Conservation (phyloP, 2,329 filamentous ascomycete species). For the Orbilia oligospora region DNA sequence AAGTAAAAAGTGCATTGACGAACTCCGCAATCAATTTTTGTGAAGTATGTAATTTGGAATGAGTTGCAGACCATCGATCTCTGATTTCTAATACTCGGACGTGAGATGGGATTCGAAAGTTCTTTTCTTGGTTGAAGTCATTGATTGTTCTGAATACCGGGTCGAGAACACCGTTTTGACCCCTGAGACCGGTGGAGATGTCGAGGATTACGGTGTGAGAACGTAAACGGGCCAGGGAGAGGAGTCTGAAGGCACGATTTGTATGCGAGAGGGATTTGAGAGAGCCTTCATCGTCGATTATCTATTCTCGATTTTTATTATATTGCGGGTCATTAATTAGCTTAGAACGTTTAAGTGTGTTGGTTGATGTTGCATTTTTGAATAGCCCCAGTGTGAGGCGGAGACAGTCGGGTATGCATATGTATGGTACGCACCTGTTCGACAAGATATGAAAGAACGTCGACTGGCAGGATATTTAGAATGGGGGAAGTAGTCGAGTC, state of each 20-base stretch:
- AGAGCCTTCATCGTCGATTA: conserved; percentile 44
- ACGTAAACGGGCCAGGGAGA: conserved; percentile 34
- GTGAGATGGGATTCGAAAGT: conserved; percentile 12
- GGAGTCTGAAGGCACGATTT: conserved; percentile 19
- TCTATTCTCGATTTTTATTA: too few relatives aligned
- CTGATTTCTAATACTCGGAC: conserved; percentile 47
- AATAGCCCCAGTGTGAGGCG: background rate
- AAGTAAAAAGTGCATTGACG: conserved; percentile 16
- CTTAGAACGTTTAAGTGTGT: conserved; percentile 8
- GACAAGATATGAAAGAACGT: conserved; percentile 41
- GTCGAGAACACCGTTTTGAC: background rate
- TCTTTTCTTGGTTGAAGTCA: conserved; percentile 36
- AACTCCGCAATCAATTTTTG: conserved; percentile 5
- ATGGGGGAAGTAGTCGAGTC: background rate
- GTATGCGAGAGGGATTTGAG: conserved; percentile 40
- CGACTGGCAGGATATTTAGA: conserved; percentile 32
- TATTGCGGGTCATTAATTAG: too few relatives aligned
- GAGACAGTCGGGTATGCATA: background rate
- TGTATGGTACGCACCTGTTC: conserved; percentile 14
- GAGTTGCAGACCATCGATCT: conserved; percentile 7
- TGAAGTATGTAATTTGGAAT: background rate
- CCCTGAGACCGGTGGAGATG: conserved; percentile 21
- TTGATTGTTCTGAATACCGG: conserved; percentile 20
- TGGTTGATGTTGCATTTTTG: conserved; percentile 20
- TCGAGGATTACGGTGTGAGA: conserved; percentile 50